These are phyloP conservation scores for Mycena crocata DNA, from an alignment of 768 basidiomycete species.

Conservation along the genomic window DNA sequence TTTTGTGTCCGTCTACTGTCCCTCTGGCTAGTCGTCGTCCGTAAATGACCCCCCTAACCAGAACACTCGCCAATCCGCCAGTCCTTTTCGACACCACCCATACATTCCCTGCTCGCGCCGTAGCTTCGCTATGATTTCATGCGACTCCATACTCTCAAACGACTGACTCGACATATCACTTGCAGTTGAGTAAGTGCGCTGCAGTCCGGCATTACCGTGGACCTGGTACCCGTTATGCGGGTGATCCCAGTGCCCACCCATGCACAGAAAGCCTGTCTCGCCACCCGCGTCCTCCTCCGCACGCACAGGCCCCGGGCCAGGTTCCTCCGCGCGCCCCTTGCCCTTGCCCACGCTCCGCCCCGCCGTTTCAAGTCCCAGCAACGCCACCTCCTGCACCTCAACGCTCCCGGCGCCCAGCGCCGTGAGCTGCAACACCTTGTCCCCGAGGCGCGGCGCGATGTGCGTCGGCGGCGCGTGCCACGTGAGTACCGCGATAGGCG, in stretches of 20 bases:
- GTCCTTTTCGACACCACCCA: conserved; percentile 81
- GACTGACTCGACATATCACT: conserved; percentile 59
- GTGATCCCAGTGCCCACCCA: conserved; percentile 65
- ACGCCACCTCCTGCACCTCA: conserved; percentile 76
- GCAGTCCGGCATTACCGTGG: conserved; percentile 38
- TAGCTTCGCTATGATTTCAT: conserved; percentile 59
- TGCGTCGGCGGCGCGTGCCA: conserved; percentile 72
- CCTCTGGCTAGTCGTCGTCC: conserved; percentile 45
- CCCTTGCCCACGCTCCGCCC: conserved; percentile 42
- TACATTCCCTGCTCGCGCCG: conserved; percentile 76
- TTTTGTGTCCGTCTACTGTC: conserved; percentile 20
- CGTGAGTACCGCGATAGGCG: conserved; percentile 64
- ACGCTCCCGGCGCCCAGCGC: conserved; percentile 78
- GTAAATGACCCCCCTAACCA: conserved; percentile 77
- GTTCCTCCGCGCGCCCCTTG: conserved; percentile 57
- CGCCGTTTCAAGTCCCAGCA: conserved; percentile 55
- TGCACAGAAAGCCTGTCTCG: conserved; percentile 66
- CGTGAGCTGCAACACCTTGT: conserved; percentile 71
- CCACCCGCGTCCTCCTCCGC: conserved; percentile 76
- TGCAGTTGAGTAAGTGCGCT: conserved; percentile 57
- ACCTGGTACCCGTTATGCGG: conserved; percentile 62
- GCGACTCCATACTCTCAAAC: conserved; percentile 63
- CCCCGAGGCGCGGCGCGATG: conserved; percentile 59
- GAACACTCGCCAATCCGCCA: conserved; percentile 82
- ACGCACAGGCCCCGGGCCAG: conserved; percentile 55